phyloP scores from a whole-genome alignment of 345 rosid genomes.

The Ceriops zippeliana region DNA sequence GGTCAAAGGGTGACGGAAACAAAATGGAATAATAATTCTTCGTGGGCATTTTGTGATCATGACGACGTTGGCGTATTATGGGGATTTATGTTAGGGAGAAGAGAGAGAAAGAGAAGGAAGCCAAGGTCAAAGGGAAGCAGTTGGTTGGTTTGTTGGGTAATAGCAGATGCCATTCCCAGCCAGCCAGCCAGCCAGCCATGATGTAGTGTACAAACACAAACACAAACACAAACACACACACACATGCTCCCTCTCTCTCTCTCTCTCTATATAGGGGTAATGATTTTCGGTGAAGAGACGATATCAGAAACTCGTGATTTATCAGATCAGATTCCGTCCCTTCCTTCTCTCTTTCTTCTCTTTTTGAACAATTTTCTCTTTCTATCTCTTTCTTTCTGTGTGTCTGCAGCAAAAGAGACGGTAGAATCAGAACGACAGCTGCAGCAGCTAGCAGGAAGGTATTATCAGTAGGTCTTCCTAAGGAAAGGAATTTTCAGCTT shows the following conservation, averaged over 20 bases:
- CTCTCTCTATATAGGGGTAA: constrained; percentile 19
- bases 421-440: constrained; percentile 17
- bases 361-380: not conserved
- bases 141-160: constrained; percentile 18
- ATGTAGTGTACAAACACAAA: not conserved
- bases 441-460: constrained; percentile 26
- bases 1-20: constrained; percentile 2
- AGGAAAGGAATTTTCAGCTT: constrained; percentile 49
- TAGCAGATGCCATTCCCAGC: too few relatives aligned
- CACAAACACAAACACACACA: not conserved
- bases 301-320: constrained; percentile 48
- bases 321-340: constrained; percentile 5
- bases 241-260: too few relatives aligned
- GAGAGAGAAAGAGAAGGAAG: constrained; percentile 18
- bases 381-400: constrained; percentile 4
- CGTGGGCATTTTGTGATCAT: constrained; percentile 32
- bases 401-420: not conserved
- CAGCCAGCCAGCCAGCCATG: too few relatives aligned
- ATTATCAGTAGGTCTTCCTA: constrained; percentile 31
- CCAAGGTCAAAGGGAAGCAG: constrained; percentile 80
- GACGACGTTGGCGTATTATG: constrained; percentile 39
- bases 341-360: not conserved
- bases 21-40: constrained; percentile 1
- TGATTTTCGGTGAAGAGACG: constrained; percentile 32
- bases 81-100: constrained; percentile 1